A percentile compares a stretch with the other conserved stretches of the same genome.
Conservation (phyloP, 2,329 filamentous ascomycete species). For the Arthrocladium fulminans region DNA sequence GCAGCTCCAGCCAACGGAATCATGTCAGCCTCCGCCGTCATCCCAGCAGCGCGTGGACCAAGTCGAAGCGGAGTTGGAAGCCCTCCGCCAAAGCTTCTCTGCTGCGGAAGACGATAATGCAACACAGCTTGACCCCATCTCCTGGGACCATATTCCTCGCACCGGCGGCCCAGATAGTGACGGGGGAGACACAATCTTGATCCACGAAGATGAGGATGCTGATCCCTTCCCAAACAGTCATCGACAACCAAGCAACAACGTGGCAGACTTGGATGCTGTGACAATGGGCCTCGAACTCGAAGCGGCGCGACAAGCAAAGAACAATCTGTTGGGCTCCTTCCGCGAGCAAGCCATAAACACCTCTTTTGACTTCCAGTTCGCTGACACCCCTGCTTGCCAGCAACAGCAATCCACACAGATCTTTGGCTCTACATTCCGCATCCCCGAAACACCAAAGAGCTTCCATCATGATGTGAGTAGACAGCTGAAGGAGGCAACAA, state of each 20-base stretch:
- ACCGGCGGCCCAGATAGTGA: slow-evolving; percentile 6
- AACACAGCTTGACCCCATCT: background rate
- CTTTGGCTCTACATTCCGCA: slow-evolving; percentile 11
- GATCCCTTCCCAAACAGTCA: slow-evolving; percentile 19
- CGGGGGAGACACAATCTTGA: slow-evolving; percentile 18
- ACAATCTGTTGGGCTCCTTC: slow-evolving; percentile 33
- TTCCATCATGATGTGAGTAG: slow-evolving; percentile 32
- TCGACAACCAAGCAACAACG: slow-evolving; percentile 10
- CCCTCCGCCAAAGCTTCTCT: slow-evolving; percentile 21
- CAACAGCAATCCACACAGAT: slow-evolving; percentile 12
- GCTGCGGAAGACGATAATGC: slow-evolving; percentile 10
- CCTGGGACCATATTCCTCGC: slow-evolving; percentile 10
- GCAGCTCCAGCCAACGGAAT: slow-evolving; percentile 18
- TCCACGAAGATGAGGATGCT: slow-evolving; percentile 20
- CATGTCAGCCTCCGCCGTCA: slow-evolving; percentile 8
- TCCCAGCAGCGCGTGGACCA: slow-evolving; percentile 19
- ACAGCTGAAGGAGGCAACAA: slow-evolving; percentile 29
- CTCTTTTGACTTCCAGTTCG: slow-evolving; percentile 17
- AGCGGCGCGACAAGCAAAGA: slow-evolving; percentile 32
- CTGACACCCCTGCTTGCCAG: slow-evolving; percentile 19
- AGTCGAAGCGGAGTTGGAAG: slow-evolving; percentile 23
- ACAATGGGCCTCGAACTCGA: slow-evolving; percentile 32
- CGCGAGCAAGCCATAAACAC: slow-evolving; percentile 25
- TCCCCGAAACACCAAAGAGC: slow-evolving; percentile 30
- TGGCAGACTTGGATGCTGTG: slow-evolving; percentile 23